Base-by-base conservation (phyloP, 768 basidiomycete species). In the Amanita jacksonii region DNA sequence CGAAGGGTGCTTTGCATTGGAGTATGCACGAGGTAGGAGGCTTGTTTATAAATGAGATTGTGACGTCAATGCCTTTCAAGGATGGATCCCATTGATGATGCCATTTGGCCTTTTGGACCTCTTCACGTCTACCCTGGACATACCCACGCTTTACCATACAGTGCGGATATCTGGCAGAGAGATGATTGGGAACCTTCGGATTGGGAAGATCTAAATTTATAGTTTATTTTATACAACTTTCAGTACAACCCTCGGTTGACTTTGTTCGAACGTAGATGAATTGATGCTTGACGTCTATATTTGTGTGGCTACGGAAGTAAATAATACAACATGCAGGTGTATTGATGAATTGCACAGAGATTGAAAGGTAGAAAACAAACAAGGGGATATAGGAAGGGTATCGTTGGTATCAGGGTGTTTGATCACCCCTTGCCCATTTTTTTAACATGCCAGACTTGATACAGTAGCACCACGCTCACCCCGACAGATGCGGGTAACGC, bases 81-180 rank as follows among this genome's bases (percentile, higher is more conserved):
- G 94, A 18, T 98, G 94, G 92, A 97, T 99, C 53, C 94, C 96
- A 0, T 66, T 82, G 35, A 97, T 97, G 94, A 59, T 97, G 49
- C 92, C 92, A 0, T 97, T 99, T 54, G 96, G 96, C 0, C 73
- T 91, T 45, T 81, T 83, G 22, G 96, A 99, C 62, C 70, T 69
- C 3, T 53, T 98, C 39, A 76, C 81, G 10, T 97, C 94, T 12
- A 97, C 94, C 2, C 76, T 97, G 15, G 94, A 99, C 64, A 51
- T 89, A 46, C 74, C 75, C 12, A 87, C 92, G 1, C 63, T 96
- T 41, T 91, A 81, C 58, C 69, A 81, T 52, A 97, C 92, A 0
- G 65, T 72, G 6, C 65, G 77, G 23, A 73, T 94, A 49, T 88
- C 90, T 0, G 92, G 62, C 4, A 70, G 89, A 48, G 91, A 96